Conservation (phyloP, 2,329 filamentous ascomycete species). For the Clarireedia hainanense region DNA sequence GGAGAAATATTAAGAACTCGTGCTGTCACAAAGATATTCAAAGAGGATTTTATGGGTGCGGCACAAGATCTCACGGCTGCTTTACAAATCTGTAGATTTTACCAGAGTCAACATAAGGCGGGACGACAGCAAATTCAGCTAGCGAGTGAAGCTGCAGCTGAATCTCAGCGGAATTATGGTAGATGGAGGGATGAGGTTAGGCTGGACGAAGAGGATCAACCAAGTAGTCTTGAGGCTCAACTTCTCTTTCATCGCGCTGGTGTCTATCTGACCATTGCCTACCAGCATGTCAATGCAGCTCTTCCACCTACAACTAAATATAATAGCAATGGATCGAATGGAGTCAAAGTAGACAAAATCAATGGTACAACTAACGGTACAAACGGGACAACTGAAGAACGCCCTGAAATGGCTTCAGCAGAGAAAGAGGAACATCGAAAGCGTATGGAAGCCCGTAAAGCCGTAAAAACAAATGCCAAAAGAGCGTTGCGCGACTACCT, state of each 20-base stretch:
- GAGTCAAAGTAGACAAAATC: neutral
- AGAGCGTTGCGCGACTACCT: conserved; percentile 68
- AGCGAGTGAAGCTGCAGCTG: conserved; percentile 32
- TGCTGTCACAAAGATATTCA: conserved; percentile 67
- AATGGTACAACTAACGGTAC: conserved; percentile 1
- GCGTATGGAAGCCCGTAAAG: conserved; percentile 54
- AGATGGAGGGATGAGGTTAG: conserved; percentile 42
- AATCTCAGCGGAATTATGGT: conserved; percentile 26
- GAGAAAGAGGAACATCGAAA: conserved; percentile 37
- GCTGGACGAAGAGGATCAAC: conserved; percentile 57
- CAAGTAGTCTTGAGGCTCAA: conserved; percentile 66
- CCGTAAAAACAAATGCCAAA: conserved; percentile 67
- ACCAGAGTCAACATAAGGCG: conserved; percentile 27
- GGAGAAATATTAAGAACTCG: conserved; percentile 63
- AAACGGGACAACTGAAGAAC: conserved; percentile 14
- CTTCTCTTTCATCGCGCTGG: conserved; percentile 69
- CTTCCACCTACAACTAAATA: conserved; percentile 31
- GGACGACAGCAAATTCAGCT: conserved; percentile 41
- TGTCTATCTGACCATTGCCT: conserved; percentile 65
- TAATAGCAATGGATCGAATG: conserved; percentile 16
- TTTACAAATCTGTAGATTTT: conserved; percentile 39
- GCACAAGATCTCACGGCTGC: conserved; percentile 63
- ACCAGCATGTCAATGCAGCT: conserved; percentile 51
- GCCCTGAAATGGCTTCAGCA: conserved; percentile 31
- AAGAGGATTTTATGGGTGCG: conserved; percentile 64